phyloP scores from a whole-genome alignment of 257 asterid species.

The Verbascum thapsus region DNA sequence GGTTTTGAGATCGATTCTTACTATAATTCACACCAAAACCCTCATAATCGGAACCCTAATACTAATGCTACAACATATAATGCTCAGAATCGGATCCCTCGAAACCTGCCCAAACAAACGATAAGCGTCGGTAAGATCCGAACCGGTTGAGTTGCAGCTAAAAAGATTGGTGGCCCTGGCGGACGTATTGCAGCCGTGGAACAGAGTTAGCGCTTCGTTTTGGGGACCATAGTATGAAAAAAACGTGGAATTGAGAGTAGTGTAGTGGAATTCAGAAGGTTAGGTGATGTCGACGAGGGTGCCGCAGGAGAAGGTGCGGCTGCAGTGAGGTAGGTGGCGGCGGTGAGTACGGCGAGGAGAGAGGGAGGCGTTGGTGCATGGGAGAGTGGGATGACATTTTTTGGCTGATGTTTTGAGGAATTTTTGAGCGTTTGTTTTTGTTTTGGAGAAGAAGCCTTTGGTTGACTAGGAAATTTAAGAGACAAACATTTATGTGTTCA shows the following conservation, averaged over 20 bases:
- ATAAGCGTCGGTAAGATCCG: conserved; percentile 41
- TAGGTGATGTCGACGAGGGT: no score
- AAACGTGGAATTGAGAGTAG: no score
- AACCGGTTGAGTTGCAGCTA: conserved; percentile 30
- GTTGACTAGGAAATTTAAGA: conserved; percentile 28
- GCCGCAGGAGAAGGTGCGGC: no score
- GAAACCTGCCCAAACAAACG: conserved; percentile 53
- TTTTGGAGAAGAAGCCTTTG: background rate
- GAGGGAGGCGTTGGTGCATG: conserved; percentile 31
- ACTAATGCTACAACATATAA: conserved; percentile 35
- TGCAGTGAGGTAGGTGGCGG: conserved; percentile 35
- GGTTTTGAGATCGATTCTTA: no score
- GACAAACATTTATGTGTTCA: background rate
- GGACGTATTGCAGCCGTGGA: no score
- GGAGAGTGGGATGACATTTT: conserved; percentile 35
- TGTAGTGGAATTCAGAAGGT: no score
- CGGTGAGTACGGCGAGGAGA: conserved; percentile 27
- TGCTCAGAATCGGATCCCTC: conserved; percentile 39
- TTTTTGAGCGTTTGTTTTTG: background rate
- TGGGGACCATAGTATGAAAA: no score
- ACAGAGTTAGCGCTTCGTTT: no score
- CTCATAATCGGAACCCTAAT: conserved; percentile 48
- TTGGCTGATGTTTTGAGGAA: conserved; percentile 17
- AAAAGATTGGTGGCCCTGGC: no score
- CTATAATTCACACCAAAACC: no score